Evolutionary conservation across 2,329 filamentous ascomycete genomes (phyloP).

Genomic region (Ascochyta lentis): DNA sequence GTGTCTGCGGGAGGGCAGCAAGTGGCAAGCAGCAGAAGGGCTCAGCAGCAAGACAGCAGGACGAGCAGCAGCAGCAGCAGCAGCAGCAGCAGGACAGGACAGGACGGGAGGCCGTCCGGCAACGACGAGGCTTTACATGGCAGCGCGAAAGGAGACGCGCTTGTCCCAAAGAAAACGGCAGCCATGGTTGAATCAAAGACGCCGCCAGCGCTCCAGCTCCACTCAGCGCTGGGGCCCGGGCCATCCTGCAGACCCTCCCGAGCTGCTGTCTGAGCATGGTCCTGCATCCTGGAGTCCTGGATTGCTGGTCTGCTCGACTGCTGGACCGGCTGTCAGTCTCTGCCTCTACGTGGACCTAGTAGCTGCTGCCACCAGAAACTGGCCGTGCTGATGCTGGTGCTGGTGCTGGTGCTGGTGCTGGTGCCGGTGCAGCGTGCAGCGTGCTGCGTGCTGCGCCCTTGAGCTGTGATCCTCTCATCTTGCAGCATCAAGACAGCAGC

Average conservation of each 20-base stretch:
- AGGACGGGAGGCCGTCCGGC: constrained; percentile 2
- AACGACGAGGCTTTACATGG: constrained; percentile 18
- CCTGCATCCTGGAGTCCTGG: neutral
- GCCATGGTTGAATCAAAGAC: constrained; percentile 26
- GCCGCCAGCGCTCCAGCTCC: constrained; percentile 24
- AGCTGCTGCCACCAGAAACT: no score
- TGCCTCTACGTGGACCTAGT: neutral
- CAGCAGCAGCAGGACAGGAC: neutral
- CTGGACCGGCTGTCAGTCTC: neutral
- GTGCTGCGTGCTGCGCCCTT: neutral
- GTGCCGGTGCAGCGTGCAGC: no score
- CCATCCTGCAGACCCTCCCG: constrained; percentile 27
- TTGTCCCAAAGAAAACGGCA: constrained; percentile 10
- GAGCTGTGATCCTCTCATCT: neutral
- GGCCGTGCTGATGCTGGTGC: no score
- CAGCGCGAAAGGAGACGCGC: constrained; percentile 25
- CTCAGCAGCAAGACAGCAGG: neutral
- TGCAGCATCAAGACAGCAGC: neutral
- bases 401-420: no score
- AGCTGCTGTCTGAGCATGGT: constrained; percentile 13
- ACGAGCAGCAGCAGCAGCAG: neutral
- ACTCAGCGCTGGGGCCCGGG: constrained; percentile 16
- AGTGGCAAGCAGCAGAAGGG: neutral
- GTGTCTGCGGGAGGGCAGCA: neutral
- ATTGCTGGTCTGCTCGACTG: no score